These are phyloP conservation scores for Cucurbita maxima DNA, from an alignment of 306 rosid genomes.

Conservation along the genomic window DNA sequence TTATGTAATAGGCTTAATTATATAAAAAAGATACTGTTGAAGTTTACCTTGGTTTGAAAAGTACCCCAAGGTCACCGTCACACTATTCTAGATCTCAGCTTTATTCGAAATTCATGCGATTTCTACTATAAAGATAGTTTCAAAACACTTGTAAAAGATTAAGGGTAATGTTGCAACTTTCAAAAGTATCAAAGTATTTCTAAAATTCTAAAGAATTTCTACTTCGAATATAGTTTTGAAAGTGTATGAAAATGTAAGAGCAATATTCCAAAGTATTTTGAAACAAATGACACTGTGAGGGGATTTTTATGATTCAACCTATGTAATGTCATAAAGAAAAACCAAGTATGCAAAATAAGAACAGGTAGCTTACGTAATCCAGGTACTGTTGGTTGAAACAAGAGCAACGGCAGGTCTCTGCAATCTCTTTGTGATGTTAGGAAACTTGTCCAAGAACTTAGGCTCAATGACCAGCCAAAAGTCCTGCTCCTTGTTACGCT, in stretches of 20 bases:
- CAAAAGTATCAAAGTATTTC: too few species aligned
- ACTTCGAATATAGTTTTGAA: too few species aligned
- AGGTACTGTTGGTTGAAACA: conserved; percentile 78
- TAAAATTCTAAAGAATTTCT: not conserved
- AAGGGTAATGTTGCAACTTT: too few species aligned
- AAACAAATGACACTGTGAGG: not conserved
- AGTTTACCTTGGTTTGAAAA: too few species aligned
- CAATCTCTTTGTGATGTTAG: conserved; percentile 57
- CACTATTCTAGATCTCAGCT: not conserved
- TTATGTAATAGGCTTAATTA: too few species aligned
- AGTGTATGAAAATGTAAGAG: too few species aligned
- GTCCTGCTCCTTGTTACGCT: conserved; percentile 61
- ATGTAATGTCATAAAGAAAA: not conserved
- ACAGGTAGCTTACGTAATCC: conserved; percentile 64
- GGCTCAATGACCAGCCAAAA: conserved; percentile 98
- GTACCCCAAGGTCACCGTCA: too few species aligned
- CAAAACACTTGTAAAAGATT: too few species aligned
- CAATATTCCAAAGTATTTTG: not conserved
- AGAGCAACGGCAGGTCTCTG: conserved; percentile 88
- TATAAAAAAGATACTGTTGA: too few species aligned
- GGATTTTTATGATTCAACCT: not conserved
- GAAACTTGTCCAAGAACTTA: conserved; percentile 84
- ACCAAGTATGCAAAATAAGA: not conserved
- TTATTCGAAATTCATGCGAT: not conserved
- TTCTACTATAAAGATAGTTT: not conserved